Base-by-base conservation (phyloP, 345 rosid genomes). In the Lepidium africanum region DNA sequence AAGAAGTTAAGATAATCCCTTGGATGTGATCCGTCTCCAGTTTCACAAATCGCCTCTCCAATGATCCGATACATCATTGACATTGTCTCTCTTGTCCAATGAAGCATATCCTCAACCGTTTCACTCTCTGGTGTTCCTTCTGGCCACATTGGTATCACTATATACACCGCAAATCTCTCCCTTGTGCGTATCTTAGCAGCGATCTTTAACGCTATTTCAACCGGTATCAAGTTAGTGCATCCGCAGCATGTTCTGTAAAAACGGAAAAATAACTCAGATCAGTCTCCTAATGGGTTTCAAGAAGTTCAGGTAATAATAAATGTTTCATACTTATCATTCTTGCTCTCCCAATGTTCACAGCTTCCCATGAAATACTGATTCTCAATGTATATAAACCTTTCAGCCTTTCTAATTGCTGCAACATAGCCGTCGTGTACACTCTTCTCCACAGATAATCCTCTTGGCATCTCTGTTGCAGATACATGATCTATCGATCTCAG, bases 71-170 rank as follows among this genome's bases (percentile, higher is more conserved):
- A 88, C 92, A 93, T 93, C 97, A 86, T 90, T 1, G 80, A 41
- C 89, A 85, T 86, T 4, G 96, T 93, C 64, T 85, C 85, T 67
- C 96, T 79, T 0, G 90, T 93, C 96, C 97, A 90, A n/a, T 90
- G 92, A 80, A 93, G 73, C 62, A 93, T 93, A 53, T 90, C 98
- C 63, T 83, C 85, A 12, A 90, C 97, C 1, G 92, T 66, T 30
- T 90, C 92, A 49, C 97, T 88, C 27, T 84, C 94, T 0, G 97
- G 90, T 25, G 78, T 77, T 16, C 96, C 97, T 79, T 90, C 98
- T 4, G 98, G 96, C 96, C 98, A 93, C 98, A 93, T 90, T 10
- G 98, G 96, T 48, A 93, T 85, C 80, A 90, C 47, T 27, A 93
- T 79, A 60, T 93, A 93, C 40, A 79, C 90, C 0, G 96, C 81